Conservation (phyloP, 441 rosid species). For the Rhodomyrtus psidioides region DNA sequence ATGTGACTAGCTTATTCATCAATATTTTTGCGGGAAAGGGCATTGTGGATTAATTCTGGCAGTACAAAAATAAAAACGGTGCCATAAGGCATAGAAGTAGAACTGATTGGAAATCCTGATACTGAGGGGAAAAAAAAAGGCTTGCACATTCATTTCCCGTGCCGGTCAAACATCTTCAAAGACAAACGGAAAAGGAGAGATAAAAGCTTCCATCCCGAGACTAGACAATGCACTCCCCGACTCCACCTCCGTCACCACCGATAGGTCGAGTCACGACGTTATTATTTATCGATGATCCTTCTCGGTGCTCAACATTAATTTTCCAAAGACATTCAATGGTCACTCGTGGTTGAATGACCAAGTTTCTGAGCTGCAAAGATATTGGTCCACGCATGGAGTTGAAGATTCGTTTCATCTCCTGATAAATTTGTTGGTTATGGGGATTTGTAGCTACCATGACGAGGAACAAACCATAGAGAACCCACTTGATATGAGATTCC, state of each 20-base stretch:
- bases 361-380: background rate
- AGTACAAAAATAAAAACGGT: too few relatives aligned
- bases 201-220: too few relatives aligned
- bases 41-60: too few relatives aligned
- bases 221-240: too few relatives aligned
- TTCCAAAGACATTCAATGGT: background rate
- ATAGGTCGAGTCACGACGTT: background rate
- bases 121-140: too few relatives aligned
- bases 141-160: too few relatives aligned
- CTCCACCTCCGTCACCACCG: background rate
- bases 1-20: too few relatives aligned
- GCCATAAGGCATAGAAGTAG: too few relatives aligned
- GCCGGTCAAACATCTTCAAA: too few relatives aligned
- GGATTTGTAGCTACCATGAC: background rate
- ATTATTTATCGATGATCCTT: background rate
- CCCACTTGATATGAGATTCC: background rate
- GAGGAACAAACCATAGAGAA: background rate
- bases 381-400: fast-evolving
- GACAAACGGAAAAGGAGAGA: too few relatives aligned
- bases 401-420: background rate
- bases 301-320: background rate
- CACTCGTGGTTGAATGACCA: background rate
- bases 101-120: too few relatives aligned
- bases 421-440: background rate
- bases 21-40: too few relatives aligned